Conservation (phyloP, 768 basidiomycete species). For the Boletus tomentosulus region DNA sequence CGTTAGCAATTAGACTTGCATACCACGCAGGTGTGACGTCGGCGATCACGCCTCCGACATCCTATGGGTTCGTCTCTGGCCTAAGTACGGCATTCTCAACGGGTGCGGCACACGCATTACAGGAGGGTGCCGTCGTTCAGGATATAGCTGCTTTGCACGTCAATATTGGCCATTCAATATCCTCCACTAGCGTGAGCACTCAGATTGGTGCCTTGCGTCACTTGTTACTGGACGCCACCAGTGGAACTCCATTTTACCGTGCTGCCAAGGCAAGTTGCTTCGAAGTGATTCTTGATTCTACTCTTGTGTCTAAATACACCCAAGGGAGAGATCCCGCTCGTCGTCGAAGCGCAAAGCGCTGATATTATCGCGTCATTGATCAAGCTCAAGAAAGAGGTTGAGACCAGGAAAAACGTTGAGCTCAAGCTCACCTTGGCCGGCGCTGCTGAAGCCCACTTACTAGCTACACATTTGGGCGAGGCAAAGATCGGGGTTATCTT, state of each 20-base stretch:
- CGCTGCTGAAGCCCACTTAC: slow-evolving; percentile 63
- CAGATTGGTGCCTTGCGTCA: slow-evolving; percentile 71
- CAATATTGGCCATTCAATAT: slow-evolving; percentile 42
- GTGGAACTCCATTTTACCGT: slow-evolving; percentile 34
- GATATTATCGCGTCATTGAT: slow-evolving; percentile 81
- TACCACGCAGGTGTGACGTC: slow-evolving; percentile 63
- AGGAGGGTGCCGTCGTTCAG: slow-evolving; percentile 55
- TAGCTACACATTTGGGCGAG: slow-evolving; percentile 67
- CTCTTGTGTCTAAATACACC: background rate
- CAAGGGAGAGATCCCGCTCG: slow-evolving; percentile 68
- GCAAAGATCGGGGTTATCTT: slow-evolving; percentile 71
- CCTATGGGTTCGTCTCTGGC: slow-evolving; percentile 50
- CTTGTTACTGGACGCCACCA: slow-evolving; percentile 43
- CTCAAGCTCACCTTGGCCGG: slow-evolving; percentile 63
- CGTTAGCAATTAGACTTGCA: slow-evolving; percentile 47
- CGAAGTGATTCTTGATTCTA: background rate
- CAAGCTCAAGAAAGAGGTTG: slow-evolving; percentile 61
- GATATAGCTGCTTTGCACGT: slow-evolving; percentile 62
- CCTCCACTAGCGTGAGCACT: slow-evolving; percentile 63
- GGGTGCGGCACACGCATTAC: slow-evolving; percentile 51
- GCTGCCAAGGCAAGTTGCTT: slow-evolving; percentile 38
- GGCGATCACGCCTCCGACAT: slow-evolving; percentile 54
- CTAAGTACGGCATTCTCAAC: slow-evolving; percentile 57
- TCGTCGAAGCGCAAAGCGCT: slow-evolving; percentile 70
- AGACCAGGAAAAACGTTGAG: slow-evolving; percentile 37